Conservation (phyloP, 2,329 filamentous ascomycete species). For the Nannizziopsis barbatae region DNA sequence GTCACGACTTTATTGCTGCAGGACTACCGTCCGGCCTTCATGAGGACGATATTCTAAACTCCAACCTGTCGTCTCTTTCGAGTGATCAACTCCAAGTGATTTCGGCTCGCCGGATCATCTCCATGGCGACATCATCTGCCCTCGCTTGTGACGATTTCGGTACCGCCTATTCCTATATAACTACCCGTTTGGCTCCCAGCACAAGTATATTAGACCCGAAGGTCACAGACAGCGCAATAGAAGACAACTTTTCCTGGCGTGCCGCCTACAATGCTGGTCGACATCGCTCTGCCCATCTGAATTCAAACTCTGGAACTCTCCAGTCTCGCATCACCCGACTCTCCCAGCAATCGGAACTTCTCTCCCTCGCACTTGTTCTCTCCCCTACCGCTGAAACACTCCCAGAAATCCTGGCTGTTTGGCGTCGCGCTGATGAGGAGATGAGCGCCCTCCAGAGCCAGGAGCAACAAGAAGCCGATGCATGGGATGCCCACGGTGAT, state of each 20-base stretch:
- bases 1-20: conserved; percentile 45
- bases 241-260: conserved; percentile 53
- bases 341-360: conserved; percentile 54
- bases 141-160: conserved; percentile 40
- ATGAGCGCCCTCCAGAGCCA: conserved; percentile 43
- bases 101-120: conserved; percentile 38
- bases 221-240: conserved; percentile 20
- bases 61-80: conserved; percentile 8
- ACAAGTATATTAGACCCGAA: conserved; percentile 25
- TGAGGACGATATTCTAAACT: conserved; percentile 14
- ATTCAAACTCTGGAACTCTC: conserved; percentile 24
- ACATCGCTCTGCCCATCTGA: conserved; percentile 33
- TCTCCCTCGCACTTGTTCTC: conserved; percentile 51
- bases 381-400: conserved; percentile 45
- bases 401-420: conserved; percentile 50
- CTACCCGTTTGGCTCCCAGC: conserved; percentile 43
- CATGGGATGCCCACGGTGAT: conserved; percentile 48
- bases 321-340: conserved; percentile 43
- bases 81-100: conserved; percentile 24
- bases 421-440: conserved; percentile 54
- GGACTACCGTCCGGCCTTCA: conserved; percentile 27
- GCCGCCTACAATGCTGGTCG: conserved; percentile 52
- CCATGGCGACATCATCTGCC: conserved; percentile 37
- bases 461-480: conserved; percentile 46
- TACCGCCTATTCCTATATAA: conserved; percentile 56